Conservation (phyloP, 2,329 filamentous ascomycete species). For the Xylaria arbuscula region DNA sequence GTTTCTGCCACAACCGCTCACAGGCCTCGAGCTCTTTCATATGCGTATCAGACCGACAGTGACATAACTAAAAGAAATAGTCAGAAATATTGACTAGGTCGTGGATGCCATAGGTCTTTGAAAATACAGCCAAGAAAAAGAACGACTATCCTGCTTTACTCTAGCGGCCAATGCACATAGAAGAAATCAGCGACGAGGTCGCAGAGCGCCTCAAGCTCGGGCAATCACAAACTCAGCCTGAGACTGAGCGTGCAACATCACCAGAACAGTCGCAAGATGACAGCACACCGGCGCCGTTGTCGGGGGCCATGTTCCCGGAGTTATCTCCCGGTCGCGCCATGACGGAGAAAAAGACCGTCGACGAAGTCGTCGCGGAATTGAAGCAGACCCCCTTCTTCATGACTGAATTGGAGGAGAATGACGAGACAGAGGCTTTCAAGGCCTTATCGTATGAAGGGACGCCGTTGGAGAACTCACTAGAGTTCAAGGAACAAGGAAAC, state of each 20-base stretch:
- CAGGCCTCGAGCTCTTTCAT: background rate
- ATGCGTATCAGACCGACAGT: background rate
- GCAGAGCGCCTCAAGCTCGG: slow-evolving; percentile 54
- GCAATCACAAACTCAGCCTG: slow-evolving; percentile 42
- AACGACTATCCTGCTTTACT: background rate
- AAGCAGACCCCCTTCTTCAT: slow-evolving; percentile 87
- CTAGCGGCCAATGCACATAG: slow-evolving; percentile 51
- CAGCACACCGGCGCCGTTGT: slow-evolving; percentile 12
- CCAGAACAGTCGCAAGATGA: slow-evolving; percentile 14
- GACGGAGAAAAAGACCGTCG: slow-evolving; percentile 60
- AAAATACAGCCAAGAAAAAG: background rate
- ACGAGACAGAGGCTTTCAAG: slow-evolving; percentile 85
- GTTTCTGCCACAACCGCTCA: slow-evolving; percentile 1
- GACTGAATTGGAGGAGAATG: slow-evolving; percentile 89
- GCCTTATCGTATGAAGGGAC: slow-evolving; percentile 95
- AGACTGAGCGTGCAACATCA: background rate
- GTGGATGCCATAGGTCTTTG: background rate
- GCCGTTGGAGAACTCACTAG: slow-evolving; percentile 80
- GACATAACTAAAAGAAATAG: background rate
- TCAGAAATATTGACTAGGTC: background rate
- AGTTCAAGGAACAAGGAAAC: slow-evolving; percentile 93
- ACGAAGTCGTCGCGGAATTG: slow-evolving; percentile 67
- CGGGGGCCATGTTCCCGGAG: slow-evolving; percentile 51
- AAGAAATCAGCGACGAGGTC: slow-evolving; percentile 56
- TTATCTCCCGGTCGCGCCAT: slow-evolving; percentile 60